These are phyloP conservation scores for Backusella mclennaniae DNA, from an alignment of 192 early-diverging fungal species.

Conservation along the genomic window DNA sequence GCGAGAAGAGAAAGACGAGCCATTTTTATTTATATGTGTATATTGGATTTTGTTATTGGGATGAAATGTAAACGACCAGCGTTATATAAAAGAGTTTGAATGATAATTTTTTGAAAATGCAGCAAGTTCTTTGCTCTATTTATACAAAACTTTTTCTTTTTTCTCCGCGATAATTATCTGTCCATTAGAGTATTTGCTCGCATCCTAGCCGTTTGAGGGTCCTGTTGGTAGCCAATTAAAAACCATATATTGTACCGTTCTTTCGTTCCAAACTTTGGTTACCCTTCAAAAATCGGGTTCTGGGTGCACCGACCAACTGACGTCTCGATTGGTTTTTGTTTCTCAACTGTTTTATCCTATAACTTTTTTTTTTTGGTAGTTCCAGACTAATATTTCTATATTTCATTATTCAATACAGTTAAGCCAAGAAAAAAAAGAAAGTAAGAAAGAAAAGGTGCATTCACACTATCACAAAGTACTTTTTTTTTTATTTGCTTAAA, in stretches of 20 bases:
- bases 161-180: not conserved
- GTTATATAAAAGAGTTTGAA: not conserved
- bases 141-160: too few species aligned
- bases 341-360: not conserved
- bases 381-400: not conserved
- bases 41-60: not conserved
- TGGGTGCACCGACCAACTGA: not conserved
- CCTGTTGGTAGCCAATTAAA: not conserved
- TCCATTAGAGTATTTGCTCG: not conserved
- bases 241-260: not conserved
- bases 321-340: not conserved
- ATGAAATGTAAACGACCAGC: not conserved
- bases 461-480: too few species aligned
- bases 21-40: not conserved
- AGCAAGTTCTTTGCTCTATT: not conserved
- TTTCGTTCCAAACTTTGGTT: not conserved
- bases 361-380: not conserved
- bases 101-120: not conserved
- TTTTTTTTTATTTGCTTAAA: too few species aligned
- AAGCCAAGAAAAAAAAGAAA: too few species aligned
- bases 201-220: not conserved
- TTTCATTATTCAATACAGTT: too few species aligned
- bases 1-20: slow-evolving; percentile 1
- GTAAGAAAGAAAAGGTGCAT: too few species aligned
- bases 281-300: not conserved